Base-by-base conservation (phyloP, 441 rosid genomes). In the Croton laevigatus region DNA sequence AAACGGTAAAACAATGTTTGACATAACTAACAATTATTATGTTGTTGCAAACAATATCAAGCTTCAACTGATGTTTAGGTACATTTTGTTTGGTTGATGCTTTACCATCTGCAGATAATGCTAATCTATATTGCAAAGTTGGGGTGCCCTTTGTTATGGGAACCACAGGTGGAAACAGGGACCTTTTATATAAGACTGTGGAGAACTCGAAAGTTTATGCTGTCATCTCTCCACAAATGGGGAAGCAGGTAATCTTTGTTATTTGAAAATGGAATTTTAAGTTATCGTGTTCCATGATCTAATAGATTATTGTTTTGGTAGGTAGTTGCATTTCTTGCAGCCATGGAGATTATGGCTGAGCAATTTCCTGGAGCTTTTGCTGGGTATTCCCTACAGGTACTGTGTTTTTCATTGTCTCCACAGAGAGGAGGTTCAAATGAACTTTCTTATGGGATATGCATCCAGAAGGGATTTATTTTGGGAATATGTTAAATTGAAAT, bases 241-340 rank as follows among this genome's bases (percentile, higher is more conserved):
- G 98, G 62, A 93, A 93, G 68, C 93, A 88, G 83, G 87, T 90
- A 67, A 65, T 76, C 20, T 22, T 13, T 36, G 58, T 64, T 53
- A 46, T 60, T 68, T n/a, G 8, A n/a, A 72, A 38, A 23, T 19
- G 11, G 17, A 7, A 17, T 40, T n/a, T 19, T 49, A 19, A 37
- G 19, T n/a, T 69, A 14, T 22, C 57, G 32, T 57, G 36, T 73
- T 53, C 59, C 8, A 14, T 68, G 20, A 80, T 54, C 69, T 55
- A 70, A 61, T 58, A n/a, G 5, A 37, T 27, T 72, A n/a, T 69
- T 46, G 62, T 58, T 80, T 46, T 73, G 65, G 44, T 64, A 92
- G 97, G 96, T 92, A 59, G 97, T 92, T 74, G 96, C 96, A 70
- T 92, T 94, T 80, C 98, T 94, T 68, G 97, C 98, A 14, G 97